These are phyloP conservation scores for Aspergillus panamensis DNA, from an alignment of 495 filamentous ascomycete species.

Conservation along the genomic window DNA sequence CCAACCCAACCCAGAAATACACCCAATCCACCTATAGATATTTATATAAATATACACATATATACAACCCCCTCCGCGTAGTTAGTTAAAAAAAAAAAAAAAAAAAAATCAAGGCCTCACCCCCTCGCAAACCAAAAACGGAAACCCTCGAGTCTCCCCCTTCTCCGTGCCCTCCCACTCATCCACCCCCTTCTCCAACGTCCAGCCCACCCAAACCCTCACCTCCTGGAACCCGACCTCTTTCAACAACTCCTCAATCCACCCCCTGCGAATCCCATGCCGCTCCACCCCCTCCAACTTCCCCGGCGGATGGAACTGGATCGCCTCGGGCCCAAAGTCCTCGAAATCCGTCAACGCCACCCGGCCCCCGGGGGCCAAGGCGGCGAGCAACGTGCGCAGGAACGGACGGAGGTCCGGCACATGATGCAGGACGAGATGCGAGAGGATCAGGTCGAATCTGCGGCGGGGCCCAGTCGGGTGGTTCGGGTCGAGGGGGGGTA, in stretches of 20 bases:
- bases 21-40: too few relatives aligned
- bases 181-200: conserved; percentile 46
- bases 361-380: conserved; percentile 40
- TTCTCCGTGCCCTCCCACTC: conserved; percentile 27
- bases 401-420: conserved; percentile 42
- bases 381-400: conserved; percentile 39
- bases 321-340: conserved; percentile 51
- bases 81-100: too few relatives aligned
- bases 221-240: conserved; percentile 48
- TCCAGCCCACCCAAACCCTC: conserved; percentile 39
- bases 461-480: conserved; percentile 8
- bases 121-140: conserved; percentile 51
- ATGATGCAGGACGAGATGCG: conserved; percentile 54
- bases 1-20: too few relatives aligned
- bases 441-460: conserved; percentile 47
- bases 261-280: conserved; percentile 44
- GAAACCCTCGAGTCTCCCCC: conserved; percentile 43
- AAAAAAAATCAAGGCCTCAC: conserved; percentile 1
- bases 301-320: conserved; percentile 46
- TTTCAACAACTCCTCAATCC: conserved; percentile 38
- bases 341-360: conserved; percentile 56
- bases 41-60: too few relatives aligned
- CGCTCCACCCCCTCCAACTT: conserved; percentile 53
- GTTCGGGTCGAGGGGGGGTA: conserved; percentile 22
- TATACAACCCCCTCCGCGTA: too few relatives aligned